Base-by-base conservation (phyloP, 1,284 basidiomycete genomes). In the Meripilus lineatus region DNA sequence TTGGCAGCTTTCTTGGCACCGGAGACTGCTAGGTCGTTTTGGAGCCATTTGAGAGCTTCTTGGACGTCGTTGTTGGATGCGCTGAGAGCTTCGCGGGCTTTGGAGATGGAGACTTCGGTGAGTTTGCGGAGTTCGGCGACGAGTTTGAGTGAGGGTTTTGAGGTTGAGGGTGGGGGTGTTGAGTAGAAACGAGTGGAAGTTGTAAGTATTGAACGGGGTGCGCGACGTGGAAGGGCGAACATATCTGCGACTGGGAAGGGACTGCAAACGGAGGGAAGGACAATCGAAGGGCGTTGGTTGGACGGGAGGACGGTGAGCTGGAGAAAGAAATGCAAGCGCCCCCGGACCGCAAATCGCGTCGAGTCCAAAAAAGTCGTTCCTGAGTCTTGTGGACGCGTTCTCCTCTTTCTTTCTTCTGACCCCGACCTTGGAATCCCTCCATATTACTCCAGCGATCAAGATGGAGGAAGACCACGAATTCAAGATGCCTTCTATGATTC, bases 61-160 rank as follows among this genome's bases (percentile, higher is more conserved):
- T 77, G 61, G 46, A 96, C 62, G 65, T 93, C 79, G 69, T 91
- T 87, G 58, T 84, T 77, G 26, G 81, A 76, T 21, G 82, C 80
- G 40, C 70, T 64, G 45, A 97, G 83, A 2, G 94, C 93, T 63
- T 95, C 89, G 40, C 87, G 81, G 38, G 93, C 94, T 68, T 93
- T 92, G 37, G 81, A 74, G 57, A 96, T 82, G 11, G 89, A 89
- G 42, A 89, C 90, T 53, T 84, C 79, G 3, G 81, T 86, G 48
- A 74, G 73, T 66, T 87, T 89, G 46, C 94, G 83, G 26, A 98
- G 78, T 63, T 92, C 82, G 2, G 88, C 86, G 50, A 98, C 86
- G 50, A 93, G 81, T 50, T 86, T 81, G 45, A 89, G 71, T 24
- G 83, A 65, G 72, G 63, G 65, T 81, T 71, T 33, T 58, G 53